phyloP scores from a whole-genome alignment of 2,329 filamentous ascomycete species.

The Ophiosphaerella narmari region DNA sequence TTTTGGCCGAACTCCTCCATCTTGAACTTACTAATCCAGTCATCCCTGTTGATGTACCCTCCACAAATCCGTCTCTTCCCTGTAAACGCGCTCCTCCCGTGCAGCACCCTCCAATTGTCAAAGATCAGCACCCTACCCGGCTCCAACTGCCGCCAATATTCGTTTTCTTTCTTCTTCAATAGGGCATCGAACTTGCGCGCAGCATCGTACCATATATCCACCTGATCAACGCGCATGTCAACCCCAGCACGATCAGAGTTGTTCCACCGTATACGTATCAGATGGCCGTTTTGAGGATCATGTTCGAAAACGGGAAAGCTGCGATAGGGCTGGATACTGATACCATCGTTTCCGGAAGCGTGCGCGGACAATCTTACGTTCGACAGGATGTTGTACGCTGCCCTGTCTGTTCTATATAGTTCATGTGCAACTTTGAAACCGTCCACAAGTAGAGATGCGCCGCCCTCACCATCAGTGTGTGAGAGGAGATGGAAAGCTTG shows the following conservation, averaged over 20 bases:
- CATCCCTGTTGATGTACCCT: slow-evolving; percentile 62
- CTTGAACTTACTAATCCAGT: slow-evolving; percentile 34
- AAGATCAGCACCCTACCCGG: slow-evolving; percentile 88
- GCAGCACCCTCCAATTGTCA: slow-evolving; percentile 93
- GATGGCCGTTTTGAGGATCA: slow-evolving; percentile 48
- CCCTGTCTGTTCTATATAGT: slow-evolving; percentile 59
- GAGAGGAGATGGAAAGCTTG: slow-evolving; percentile 93
- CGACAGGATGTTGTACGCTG: slow-evolving; percentile 63
- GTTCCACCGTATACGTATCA: slow-evolving; percentile 85
- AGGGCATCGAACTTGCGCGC: slow-evolving; percentile 75
- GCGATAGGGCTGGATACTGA: slow-evolving; percentile 74
- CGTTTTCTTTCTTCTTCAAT: slow-evolving; percentile 65
- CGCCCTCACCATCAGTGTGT: slow-evolving; percentile 72
- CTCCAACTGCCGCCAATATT: slow-evolving; percentile 80
- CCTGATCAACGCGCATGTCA: slow-evolving; percentile 57
- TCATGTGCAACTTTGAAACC: slow-evolving; percentile 74
- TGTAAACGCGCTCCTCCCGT: slow-evolving; percentile 81
- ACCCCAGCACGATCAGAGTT: slow-evolving; percentile 82
- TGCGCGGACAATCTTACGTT: slow-evolving; percentile 71
- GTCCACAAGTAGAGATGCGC: slow-evolving; percentile 81
- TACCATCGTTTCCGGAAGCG: slow-evolving; percentile 83
- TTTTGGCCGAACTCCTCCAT: slow-evolving; percentile 19
- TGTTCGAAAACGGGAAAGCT: slow-evolving; percentile 74
- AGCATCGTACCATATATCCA: slow-evolving; percentile 75
- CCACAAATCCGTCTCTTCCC: slow-evolving; percentile 88